Evolutionary conservation across 2,329 filamentous ascomycete genomes (phyloP).

Genomic region (Biscogniauxia marginata): DNA sequence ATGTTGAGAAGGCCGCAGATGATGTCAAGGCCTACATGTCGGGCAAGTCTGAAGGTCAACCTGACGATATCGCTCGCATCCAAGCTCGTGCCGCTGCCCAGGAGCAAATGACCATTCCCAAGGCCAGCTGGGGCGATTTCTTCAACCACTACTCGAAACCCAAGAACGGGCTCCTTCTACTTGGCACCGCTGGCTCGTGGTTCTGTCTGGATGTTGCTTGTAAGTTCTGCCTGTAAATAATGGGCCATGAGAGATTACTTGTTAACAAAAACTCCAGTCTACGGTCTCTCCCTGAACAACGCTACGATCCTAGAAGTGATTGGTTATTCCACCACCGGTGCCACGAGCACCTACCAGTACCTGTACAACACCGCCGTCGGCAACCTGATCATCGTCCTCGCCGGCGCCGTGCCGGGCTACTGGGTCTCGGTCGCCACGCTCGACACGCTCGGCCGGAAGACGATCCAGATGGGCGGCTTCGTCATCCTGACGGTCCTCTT

Average conservation of each 20-base stretch:
- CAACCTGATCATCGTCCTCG: constrained; percentile 75
- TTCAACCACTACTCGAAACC: constrained; percentile 65
- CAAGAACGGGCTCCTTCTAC: constrained; percentile 69
- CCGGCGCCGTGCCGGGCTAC: constrained; percentile 78
- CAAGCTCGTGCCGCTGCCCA: constrained; percentile 53
- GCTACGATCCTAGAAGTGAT: constrained; percentile 69
- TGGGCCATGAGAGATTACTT: not conserved
- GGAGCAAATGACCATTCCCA: constrained; percentile 59
- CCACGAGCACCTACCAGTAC: constrained; percentile 61
- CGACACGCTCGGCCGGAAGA: constrained; percentile 73
- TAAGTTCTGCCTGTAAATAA: constrained; percentile 28
- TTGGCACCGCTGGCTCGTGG: constrained; percentile 84
- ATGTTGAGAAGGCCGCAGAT: constrained; percentile 70
- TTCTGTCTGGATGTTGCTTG: constrained; percentile 60
- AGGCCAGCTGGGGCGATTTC: constrained; percentile 74
- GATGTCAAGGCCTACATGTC: constrained; percentile 74
- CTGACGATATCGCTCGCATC: constrained; percentile 67
- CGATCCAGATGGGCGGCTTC: constrained; percentile 69
- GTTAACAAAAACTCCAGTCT: constrained; percentile 41
- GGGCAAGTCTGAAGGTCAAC: constrained; percentile 59
- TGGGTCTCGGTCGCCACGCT: constrained; percentile 76
- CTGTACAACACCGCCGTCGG: constrained; percentile 75
- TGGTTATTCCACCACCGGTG: constrained; percentile 60
- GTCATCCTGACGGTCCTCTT: constrained; percentile 56
- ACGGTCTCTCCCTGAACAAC: constrained; percentile 74